These are phyloP conservation scores for Spathaspora sp. DNA, from an alignment of 1,139 yeast genomes.

Conservation along the genomic window DNA sequence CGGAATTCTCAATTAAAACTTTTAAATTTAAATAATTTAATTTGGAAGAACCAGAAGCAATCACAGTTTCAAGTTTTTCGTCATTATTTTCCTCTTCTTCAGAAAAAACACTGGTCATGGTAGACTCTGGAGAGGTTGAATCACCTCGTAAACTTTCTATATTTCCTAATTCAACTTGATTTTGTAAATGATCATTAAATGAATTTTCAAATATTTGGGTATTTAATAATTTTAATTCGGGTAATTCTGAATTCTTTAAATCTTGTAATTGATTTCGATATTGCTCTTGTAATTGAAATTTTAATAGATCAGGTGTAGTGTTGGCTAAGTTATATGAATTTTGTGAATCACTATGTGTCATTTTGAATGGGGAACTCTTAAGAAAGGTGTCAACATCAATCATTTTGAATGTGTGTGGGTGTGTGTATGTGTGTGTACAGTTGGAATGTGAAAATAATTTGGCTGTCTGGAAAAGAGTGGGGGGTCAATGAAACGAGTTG, in stretches of 20 bases:
- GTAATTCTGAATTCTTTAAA: constrained; percentile 15
- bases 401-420: constrained; percentile 18
- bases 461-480: too few relatives aligned
- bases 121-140: constrained; percentile 21
- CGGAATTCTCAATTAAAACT: constrained; percentile 45
- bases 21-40: constrained; percentile 41
- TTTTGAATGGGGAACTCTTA: constrained; percentile 40
- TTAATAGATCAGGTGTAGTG: constrained; percentile 44
- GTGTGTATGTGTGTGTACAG: not conserved
- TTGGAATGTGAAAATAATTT: not conserved
- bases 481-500: not conserved
- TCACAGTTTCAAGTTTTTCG: constrained; percentile 19
- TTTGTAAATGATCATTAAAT: constrained; percentile 39
- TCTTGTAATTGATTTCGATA: constrained; percentile 30
- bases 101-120: constrained; percentile 15
- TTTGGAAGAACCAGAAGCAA: constrained; percentile 16
- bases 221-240: constrained; percentile 19
- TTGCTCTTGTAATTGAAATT: constrained; percentile 47
- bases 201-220: constrained; percentile 30
- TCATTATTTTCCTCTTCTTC: constrained; percentile 13
- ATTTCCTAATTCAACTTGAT: constrained; percentile 31
- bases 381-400: constrained; percentile 35
- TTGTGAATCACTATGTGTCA: constrained; percentile 28
- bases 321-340: constrained; percentile 29
- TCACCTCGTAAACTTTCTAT: constrained; percentile 13